Evolutionary conservation across 352 stramenopile species (phyloP).

Genomic region (Phytopythium ostracodes): DNA sequence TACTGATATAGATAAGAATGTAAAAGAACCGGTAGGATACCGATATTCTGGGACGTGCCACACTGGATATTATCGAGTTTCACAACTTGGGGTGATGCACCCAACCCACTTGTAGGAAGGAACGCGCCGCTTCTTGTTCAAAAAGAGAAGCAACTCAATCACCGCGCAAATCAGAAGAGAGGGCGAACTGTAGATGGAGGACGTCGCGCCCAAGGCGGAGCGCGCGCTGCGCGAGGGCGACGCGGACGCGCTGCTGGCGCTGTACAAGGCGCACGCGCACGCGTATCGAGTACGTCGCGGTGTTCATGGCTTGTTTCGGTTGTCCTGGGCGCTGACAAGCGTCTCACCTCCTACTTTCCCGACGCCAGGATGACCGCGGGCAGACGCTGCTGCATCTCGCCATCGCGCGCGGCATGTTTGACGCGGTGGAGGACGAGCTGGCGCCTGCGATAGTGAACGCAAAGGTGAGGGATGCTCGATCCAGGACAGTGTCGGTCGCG

Average conservation of each 20-base stretch:
- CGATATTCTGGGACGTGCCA: not conserved
- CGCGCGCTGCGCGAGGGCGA: conserved; percentile 14
- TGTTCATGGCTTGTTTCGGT: not conserved
- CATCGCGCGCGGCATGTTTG: conserved; percentile 23
- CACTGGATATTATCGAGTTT: not conserved
- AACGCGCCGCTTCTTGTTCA: not conserved
- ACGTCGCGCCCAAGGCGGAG: conserved; percentile 12
- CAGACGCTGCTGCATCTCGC: conserved; percentile 25
- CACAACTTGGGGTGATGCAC: not conserved
- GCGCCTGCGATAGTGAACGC: conserved; percentile 14
- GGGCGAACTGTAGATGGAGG: conserved; percentile 8
- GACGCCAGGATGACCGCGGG: conserved; percentile 19
- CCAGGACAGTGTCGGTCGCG: not conserved
- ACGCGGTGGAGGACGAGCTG: conserved; percentile 22
- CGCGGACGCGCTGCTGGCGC: conserved; percentile 14
- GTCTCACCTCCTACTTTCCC: not conserved
- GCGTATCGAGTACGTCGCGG: conserved; percentile 14
- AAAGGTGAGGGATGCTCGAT: conserved; percentile 6
- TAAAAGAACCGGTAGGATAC: not conserved
- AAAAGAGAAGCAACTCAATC: not conserved
- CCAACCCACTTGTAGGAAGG: too few relatives aligned
- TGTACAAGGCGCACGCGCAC: conserved; percentile 18
- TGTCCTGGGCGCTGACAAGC: not conserved
- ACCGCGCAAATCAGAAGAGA: not conserved
- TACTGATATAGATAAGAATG: not conserved